phyloP scores from a whole-genome alignment of 2,329 filamentous ascomycete genomes.

The Diaporthe vexans region DNA sequence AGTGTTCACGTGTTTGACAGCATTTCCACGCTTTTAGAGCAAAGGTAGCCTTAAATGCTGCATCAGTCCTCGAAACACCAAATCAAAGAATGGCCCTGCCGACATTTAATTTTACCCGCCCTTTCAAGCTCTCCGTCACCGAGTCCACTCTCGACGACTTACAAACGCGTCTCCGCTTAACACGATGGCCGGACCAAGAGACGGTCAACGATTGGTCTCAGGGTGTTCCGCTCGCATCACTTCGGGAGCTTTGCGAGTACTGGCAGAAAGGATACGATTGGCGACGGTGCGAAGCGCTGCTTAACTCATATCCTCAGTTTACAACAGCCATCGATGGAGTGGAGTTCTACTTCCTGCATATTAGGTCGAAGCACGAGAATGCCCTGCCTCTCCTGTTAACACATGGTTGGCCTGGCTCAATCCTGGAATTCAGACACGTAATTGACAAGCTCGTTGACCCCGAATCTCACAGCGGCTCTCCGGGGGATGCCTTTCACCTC shows the following conservation, averaged over 20 bases:
- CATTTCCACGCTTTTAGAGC: neutral
- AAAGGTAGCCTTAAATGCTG: too few species aligned
- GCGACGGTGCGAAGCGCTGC: conserved; percentile 6
- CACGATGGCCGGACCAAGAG: conserved; percentile 15
- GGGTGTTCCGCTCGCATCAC: neutral
- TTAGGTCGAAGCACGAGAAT: neutral
- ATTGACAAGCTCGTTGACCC: conserved; percentile 10
- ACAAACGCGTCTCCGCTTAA: neutral
- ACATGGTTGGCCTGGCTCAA: conserved; percentile 16
- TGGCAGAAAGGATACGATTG: conserved; percentile 15
- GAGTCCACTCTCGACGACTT: conserved; percentile 13
- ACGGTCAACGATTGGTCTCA: conserved; percentile 12
- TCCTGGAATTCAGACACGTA: conserved; percentile 19
- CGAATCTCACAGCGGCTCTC: conserved; percentile 1
- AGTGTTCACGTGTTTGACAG: neutral
- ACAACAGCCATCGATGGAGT: conserved; percentile 4
- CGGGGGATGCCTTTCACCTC: neutral
- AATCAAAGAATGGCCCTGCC: neutral
- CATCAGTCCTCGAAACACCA: neutral
- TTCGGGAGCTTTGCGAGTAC: conserved; percentile 4
- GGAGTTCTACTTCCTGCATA: conserved; percentile 13
- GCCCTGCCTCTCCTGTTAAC: conserved; percentile 7
- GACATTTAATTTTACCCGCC: neutral
- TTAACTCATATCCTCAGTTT: conserved; percentile 14
- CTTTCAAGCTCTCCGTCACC: conserved; percentile 11